Base-by-base conservation (phyloP, 495 filamentous ascomycete species). In the Aspergillus baeticus region DNA sequence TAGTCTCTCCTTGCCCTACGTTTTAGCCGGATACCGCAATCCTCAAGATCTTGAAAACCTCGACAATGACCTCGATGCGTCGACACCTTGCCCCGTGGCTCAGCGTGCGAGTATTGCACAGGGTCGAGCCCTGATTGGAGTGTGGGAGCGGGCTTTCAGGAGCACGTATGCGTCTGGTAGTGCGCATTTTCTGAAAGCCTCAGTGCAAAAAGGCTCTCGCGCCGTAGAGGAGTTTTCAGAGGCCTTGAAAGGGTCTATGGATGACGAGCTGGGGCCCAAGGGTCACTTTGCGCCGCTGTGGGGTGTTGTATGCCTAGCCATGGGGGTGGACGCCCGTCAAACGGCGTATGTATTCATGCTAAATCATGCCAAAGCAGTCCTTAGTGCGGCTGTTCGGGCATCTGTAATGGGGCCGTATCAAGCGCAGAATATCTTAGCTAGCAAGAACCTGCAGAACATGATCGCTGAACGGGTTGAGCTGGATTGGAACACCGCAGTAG, bases 391-490 rank as follows among this genome's bases (percentile, higher is more conserved):
- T 2, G 93, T 99, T 54, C 77, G 94, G 11, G 89, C 94, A 22
- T 85, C 88, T 20, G 84, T 96, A 34, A 85, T 97, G 74, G 94
- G 94, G 0, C 93, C 95, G 17, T 99, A 97, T 68, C 89, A 95
- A 69, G 89, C 90, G 47, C 91, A 99, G 71, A 85, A 77, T 65
- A 72, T 96, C 42, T 76, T 99, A 29, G 92, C 90, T 2, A 83
- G 87, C 57, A 70, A 64, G 35, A 76, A 71, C 61, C 71, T 92
- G 58, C 84, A 86, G 69, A 73, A 67, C 37, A 69, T 82, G 58
- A 84, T 97, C 33, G 68, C 75, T 59, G 73, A 70, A n/a, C 77
- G 81, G 41, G 75, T 96, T 46, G 74, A 79, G 53, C 66, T 79
- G 54, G 86, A 90, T 51, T 81, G 77, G 78, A 51, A 77, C 18